Evolutionary conservation across 176 grass and related monocot genomes (phyloP), one percentile per base, ranked within the genome.

Genomic region (Avena insularis): DNA sequence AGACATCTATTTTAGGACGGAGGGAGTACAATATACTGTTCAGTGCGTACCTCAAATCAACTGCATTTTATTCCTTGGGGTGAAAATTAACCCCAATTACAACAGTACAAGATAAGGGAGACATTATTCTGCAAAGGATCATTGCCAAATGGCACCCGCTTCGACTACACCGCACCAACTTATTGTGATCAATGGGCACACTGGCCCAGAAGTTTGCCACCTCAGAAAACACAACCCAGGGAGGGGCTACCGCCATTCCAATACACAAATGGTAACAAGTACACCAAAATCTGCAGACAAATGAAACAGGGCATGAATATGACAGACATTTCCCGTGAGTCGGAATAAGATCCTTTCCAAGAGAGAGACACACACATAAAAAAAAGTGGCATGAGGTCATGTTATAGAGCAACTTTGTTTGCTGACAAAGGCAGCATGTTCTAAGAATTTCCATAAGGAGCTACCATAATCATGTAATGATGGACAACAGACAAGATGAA

Each of bases 31-130:
- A 43, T 43, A 43, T 17, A 27, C 0, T 57, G 81, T 8, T 45
- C 31, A 25, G 29, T 14, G 76, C 8, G 1, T 57, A 16, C 20
- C 76, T 50, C 23, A 72, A 81, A 46, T 67, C 77, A 49, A 23
- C 21, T 7, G 21, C 33, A 66, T 77, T 77, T 88, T 88, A 68
- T 88, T 88, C 62, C 35, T 59, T 43, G 10, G 70, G 47, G 8
- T 8, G 4, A 4, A 6, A 60, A 5, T 0, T 0, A 83, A 23
- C 80, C 12, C 35, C 77, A 4, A 67, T 56, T 38, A 75, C 57
- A 89, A 55, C 75, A 51, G 63, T 54, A 20, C 43, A 43, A 43
- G 35, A 16, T 60, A 25, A 0, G 40, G 31, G 8, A 75, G 51
- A 16, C 0, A 54, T 77, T 64, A 3, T 87, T 45, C 50, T 60